Evolutionary conservation across 306 rosid species (phyloP).

Genomic region (Prosopis cineraria): DNA sequence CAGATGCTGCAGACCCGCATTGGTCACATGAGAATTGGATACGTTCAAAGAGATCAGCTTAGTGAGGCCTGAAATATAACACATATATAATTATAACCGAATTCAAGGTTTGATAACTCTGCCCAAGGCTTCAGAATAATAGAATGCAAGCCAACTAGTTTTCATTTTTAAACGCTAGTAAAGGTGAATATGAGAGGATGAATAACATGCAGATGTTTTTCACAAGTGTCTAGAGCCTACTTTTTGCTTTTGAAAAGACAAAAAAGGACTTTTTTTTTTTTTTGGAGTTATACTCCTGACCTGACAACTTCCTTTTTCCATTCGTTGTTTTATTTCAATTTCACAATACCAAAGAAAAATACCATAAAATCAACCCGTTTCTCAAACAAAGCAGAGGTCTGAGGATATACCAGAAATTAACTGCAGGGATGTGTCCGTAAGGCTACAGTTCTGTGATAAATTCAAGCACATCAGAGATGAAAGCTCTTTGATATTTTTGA

Average conservation of each 20-base stretch:
- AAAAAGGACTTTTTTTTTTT: no score
- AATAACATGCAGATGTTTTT: neutral
- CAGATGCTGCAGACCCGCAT: constrained; percentile 72
- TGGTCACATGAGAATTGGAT: constrained; percentile 76
- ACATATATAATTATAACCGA: neutral
- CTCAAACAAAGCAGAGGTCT: constrained; percentile 20
- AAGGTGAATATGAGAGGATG: neutral
- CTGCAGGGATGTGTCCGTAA: constrained; percentile 84
- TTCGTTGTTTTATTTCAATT: neutral
- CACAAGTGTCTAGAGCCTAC: neutral
- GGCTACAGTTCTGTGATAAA: constrained; percentile 88
- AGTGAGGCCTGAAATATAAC: constrained; percentile 65
- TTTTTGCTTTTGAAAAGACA: neutral
- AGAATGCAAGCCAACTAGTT: neutral
- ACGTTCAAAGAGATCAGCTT: constrained; percentile 75
- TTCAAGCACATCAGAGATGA: constrained; percentile 79
- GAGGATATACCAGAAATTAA: constrained; percentile 69
- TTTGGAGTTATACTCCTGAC: neutral
- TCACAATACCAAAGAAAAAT: constrained; percentile 13
- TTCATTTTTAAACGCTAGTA: neutral
- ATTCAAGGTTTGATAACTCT: neutral
- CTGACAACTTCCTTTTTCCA: constrained; percentile 13
- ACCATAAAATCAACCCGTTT: constrained; percentile 20
- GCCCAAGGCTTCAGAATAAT: neutral
- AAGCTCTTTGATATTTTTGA: constrained; percentile 79